Percentiles rank a stretch among this genome's conserved stretches.
Conservation (phyloP, 768 basidiomycete species). For the Phlebiopsis gigantea region DNA sequence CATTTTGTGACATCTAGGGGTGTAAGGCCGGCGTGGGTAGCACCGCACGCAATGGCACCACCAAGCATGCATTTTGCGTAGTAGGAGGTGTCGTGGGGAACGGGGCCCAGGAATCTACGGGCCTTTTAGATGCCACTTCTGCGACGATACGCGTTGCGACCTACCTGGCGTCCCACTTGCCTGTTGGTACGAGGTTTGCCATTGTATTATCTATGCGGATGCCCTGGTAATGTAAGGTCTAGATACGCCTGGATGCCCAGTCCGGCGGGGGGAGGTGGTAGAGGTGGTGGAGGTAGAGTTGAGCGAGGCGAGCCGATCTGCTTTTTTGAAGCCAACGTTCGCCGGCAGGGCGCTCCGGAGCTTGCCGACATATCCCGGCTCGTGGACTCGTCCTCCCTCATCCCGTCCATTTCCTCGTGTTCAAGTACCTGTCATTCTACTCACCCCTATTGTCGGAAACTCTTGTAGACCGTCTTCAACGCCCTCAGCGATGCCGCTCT, state of each 20-base stretch:
- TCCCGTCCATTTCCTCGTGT: not conserved
- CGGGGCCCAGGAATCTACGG: conserved; percentile 58
- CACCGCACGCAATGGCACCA: conserved; percentile 80
- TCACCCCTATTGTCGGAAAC: not conserved
- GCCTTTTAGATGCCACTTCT: not conserved
- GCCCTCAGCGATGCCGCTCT: not conserved
- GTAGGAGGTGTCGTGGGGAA: conserved; percentile 71
- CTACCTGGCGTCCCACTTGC: conserved; percentile 77
- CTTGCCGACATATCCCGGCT: conserved; percentile 7
- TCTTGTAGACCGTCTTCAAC: not conserved
- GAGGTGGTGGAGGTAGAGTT: conserved; percentile 23
- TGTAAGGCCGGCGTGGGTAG: conserved; percentile 85
- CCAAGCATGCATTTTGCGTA: conserved; percentile 86
- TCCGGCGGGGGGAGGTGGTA: conserved; percentile 24
- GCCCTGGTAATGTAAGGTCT: conserved; percentile 27
- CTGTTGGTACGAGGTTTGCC: conserved; percentile 44
- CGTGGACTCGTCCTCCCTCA: not conserved
- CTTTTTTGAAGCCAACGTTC: conserved; percentile 15
- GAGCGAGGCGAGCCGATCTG: conserved; percentile 9
- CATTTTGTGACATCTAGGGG: conserved; percentile 87
- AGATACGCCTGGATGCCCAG: conserved; percentile 28
- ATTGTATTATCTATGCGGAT: conserved; percentile 30
- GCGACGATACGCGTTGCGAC: conserved; percentile 10
- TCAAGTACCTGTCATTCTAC: not conserved
- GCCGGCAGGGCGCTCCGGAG: conserved; percentile 10